Evolutionary conservation across 768 basidiomycete genomes (phyloP), one percentile per base, ranked within the genome.

Genomic region (Lactarius tabidus): DNA sequence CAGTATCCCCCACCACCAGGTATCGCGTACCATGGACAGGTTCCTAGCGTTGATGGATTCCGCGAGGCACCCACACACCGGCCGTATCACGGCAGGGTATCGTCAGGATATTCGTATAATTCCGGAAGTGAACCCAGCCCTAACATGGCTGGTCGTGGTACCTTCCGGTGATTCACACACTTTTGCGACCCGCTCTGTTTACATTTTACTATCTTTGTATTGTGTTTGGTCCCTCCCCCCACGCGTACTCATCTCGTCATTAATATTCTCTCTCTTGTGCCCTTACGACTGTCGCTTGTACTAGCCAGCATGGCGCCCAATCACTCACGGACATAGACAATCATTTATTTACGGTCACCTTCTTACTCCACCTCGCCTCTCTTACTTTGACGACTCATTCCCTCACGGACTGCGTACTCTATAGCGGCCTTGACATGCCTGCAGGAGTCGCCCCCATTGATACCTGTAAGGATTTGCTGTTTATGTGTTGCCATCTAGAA

Each of bases 31-130:
- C 82, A 72, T 70, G 82, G 70, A 77, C 81, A 64, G 69, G 79
- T 67, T 60, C 76, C 68, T 62, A 65, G 70, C 63, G 77, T 9
- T 3, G 65, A 78, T 14, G 79, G 76, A 5, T 79, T 78, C 66
- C 77, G 86, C 54, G 84, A 88, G 69, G 87, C 87, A 6, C 84
- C 89, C 1, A 72, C 85, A 1, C 87, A 90, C 71, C 80, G 89
- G 63, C 87, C 86, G 1, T 74, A 79, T 28, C 70, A 72, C 6
- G 67, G 68, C 29, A 67, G 72, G 26, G 71, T 70, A 6, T 67
- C 31, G 41, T 66, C 65, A 41, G 53, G 69, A 35, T 69, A 70
- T 29, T 67, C 74, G 15, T 72, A 72, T 2, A 54, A 65, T 9
- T 62, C 71, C 1, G 68, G 70, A 43, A 69, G 67, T 15, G 62